These are phyloP conservation scores for Linaria vulgaris DNA, from an alignment of 257 asterid genomes.

Conservation along the genomic window DNA sequence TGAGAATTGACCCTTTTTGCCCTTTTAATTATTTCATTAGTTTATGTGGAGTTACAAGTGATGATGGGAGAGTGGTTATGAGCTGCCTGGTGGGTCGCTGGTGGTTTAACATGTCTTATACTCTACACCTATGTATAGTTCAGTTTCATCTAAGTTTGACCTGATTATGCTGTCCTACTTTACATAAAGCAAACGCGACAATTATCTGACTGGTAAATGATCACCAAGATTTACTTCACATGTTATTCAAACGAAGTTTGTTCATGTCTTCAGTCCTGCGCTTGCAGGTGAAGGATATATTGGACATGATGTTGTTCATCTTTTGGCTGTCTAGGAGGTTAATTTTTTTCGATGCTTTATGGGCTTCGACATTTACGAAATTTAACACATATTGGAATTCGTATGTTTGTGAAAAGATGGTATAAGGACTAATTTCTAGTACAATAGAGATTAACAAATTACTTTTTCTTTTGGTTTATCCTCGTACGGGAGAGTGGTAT, in stretches of 20 bases:
- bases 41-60: neutral
- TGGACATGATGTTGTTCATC: conserved; percentile 95
- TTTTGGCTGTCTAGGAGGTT: conserved; percentile 88
- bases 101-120: conserved; percentile 12
- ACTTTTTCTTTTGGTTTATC: conserved; percentile 25
- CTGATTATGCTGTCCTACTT: neutral
- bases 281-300: conserved; percentile 70
- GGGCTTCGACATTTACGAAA: conserved; percentile 3
- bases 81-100: conserved; percentile 10
- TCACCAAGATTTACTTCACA: conserved; percentile 37
- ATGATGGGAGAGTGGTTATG: conserved; percentile 9
- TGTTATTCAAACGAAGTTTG: conserved; percentile 83
- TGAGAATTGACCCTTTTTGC: no score
- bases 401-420: neutral
- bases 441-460: conserved; percentile 4
- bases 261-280: conserved; percentile 75
- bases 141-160: conserved; percentile 3
- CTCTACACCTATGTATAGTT: conserved; percentile 19
- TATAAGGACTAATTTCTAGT: neutral
- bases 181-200: neutral
- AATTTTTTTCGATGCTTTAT: conserved; percentile 18
- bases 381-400: neutral
- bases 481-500: conserved; percentile 60
- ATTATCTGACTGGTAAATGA: conserved; percentile 25
- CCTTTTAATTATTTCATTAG: no score